Evolutionary conservation across 2,329 filamentous ascomycete species (phyloP).

Genomic region (Macrophomina phaseolina): DNA sequence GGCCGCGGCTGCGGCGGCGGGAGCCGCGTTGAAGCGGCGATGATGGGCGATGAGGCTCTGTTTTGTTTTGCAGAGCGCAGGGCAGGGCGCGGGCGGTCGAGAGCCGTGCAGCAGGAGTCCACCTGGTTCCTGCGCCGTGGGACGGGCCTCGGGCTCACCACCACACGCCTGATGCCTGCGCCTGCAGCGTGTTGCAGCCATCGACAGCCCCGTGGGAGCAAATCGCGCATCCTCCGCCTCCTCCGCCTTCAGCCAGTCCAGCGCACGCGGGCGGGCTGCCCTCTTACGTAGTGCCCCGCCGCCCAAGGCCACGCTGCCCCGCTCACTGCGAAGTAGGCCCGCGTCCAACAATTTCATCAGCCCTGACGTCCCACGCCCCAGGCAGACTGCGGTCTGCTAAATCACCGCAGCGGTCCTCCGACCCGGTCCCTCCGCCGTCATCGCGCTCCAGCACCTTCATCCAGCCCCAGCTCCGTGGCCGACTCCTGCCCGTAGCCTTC

Average conservation of each 20-base stretch:
- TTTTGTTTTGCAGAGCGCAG: neutral
- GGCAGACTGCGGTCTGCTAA: conserved; percentile 32
- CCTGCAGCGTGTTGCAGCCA: conserved; percentile 15
- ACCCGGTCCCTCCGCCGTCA: conserved; percentile 21
- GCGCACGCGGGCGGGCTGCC: conserved; percentile 30
- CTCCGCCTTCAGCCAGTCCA: conserved; percentile 21
- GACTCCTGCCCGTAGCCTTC: conserved; percentile 38
- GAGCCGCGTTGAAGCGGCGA: conserved; percentile 4
- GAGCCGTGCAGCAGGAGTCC: neutral
- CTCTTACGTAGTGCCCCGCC: conserved; percentile 29
- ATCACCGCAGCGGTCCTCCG: conserved; percentile 29
- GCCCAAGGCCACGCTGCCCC: conserved; percentile 24
- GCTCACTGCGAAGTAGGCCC: conserved; percentile 25
- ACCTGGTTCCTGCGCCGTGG: conserved; percentile 18
- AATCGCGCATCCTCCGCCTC: conserved; percentile 25
- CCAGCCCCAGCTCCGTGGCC: conserved; percentile 33
- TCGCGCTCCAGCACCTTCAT: conserved; percentile 15
- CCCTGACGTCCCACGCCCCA: conserved; percentile 28
- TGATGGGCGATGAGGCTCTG: conserved; percentile 14
- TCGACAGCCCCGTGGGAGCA: conserved; percentile 22
- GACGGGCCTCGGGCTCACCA: conserved; percentile 10
- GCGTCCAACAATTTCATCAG: conserved; percentile 26
- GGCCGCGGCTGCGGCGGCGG: conserved; percentile 21
- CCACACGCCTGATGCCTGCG: conserved; percentile 10
- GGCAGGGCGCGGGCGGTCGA: conserved; percentile 9